Evolutionary conservation across 169 alveolate genomes (phyloP).

Genomic region (Plasmodium blacklocki): DNA sequence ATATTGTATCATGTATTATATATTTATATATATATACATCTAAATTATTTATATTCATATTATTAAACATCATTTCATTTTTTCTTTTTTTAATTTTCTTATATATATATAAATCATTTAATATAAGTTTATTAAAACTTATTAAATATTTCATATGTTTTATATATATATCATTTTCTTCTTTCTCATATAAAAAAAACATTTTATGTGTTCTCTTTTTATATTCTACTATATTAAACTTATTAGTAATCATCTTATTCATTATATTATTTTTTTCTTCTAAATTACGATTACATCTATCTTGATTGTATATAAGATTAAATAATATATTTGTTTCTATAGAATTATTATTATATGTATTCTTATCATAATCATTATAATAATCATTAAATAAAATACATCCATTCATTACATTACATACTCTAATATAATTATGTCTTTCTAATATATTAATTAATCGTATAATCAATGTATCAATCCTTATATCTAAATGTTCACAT

Average conservation of each 20-base stretch:
- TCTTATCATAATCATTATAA: neutral
- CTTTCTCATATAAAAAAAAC: neutral
- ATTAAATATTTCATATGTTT: conserved; percentile 30
- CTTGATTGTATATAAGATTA: neutral
- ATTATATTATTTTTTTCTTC: neutral
- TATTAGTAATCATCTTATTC: neutral
- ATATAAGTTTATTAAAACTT: conserved; percentile 16
- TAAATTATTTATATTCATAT: no score
- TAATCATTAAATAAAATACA: conserved; percentile 15
- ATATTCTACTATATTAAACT: neutral
- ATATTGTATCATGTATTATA: conserved; percentile 15
- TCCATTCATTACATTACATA: neutral
- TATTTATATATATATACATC: conserved; percentile 1
- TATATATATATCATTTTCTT: conserved; percentile 9
- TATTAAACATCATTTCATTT: no score
- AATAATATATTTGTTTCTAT: neutral
- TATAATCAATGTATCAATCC: conserved; percentile 13
- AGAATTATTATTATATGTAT: neutral
- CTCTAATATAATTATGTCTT: conserved; percentile 10
- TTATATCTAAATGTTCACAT: conserved; percentile 41
- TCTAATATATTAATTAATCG: conserved; percentile 17
- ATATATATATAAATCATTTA: conserved; percentile 22
- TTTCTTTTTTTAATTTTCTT: neutral
- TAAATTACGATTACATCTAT: neutral
- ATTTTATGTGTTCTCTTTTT: neutral